A percentile compares a stretch with the other conserved stretches of the same genome.
These are phyloP conservation scores for Aechmea fasciata DNA, from an alignment of 176 grass and related monocot genomes.

Conservation along the genomic window DNA sequence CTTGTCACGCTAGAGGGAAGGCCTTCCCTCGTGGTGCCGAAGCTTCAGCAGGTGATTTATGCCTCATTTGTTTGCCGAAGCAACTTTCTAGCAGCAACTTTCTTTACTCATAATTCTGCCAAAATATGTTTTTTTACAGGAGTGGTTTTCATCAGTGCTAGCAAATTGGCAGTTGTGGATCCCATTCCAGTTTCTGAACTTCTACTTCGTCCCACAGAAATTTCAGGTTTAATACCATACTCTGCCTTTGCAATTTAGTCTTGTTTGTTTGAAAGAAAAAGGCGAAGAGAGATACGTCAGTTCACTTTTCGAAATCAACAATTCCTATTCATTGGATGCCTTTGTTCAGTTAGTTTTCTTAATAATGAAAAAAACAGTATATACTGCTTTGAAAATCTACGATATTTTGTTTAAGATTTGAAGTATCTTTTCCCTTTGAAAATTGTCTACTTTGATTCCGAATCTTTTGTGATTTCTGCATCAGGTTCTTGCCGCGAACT, in stretches of 20 bases:
- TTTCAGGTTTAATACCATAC: constrained; percentile 47
- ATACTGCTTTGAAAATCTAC: neutral
- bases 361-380: neutral
- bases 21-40: constrained; percentile 62
- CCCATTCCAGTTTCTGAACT: constrained; percentile 92
- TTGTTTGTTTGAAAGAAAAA: neutral
- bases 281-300: neutral
- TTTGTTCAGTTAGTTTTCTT: neutral
- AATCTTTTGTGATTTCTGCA: neutral
- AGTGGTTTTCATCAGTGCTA: constrained; percentile 65
- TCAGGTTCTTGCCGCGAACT: constrained; percentile 68
- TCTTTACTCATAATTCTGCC: constrained; percentile 11
- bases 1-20: constrained; percentile 73
- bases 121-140: constrained; percentile 29
- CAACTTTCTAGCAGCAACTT: neutral
- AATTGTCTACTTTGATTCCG: neutral
- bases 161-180: constrained; percentile 97
- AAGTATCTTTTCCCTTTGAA: neutral
- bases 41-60: constrained; percentile 76
- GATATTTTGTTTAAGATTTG: neutral
- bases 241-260: neutral
- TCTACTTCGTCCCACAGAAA: constrained; percentile 85
- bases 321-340: neutral
- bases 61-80: neutral
- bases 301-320: neutral